These are phyloP conservation scores for Pseudotsuga menziesii DNA, from an alignment of 75 land plant species.

Conservation along the genomic window DNA sequence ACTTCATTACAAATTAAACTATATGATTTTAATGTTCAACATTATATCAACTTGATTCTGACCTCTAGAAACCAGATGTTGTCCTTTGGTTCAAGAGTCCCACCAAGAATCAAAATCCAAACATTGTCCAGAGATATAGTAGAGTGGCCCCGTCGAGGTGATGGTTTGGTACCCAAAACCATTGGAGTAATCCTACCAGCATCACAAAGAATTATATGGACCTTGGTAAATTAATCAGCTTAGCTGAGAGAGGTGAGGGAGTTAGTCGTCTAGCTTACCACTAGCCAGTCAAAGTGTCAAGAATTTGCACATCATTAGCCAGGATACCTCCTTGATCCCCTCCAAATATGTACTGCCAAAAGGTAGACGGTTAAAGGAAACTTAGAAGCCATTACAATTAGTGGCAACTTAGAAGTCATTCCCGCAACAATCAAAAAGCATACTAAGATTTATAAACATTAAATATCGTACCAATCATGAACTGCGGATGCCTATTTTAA, in stretches of 20 bases:
- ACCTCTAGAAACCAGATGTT: constrained; percentile 88
- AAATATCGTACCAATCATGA: background rate
- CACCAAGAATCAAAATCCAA: constrained; percentile 57
- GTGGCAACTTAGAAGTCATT: background rate
- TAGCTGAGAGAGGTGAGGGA: background rate
- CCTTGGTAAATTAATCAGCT: background rate
- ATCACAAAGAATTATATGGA: background rate
- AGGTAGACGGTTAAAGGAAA: background rate
- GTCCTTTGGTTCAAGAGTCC: constrained; percentile 30
- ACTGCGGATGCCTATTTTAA: background rate
- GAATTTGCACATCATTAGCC: constrained; percentile 39
- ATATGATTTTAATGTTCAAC: background rate
- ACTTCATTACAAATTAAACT: background rate
- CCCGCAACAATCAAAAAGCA: background rate
- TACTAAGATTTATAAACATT: background rate
- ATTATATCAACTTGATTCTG: constrained; percentile 2
- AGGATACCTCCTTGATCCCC: constrained; percentile 25
- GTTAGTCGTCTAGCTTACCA: constrained; percentile 31
- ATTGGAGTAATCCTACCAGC: constrained; percentile 42
- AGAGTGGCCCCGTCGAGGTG: constrained; percentile 39
- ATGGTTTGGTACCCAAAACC: constrained; percentile 60
- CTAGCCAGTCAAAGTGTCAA: constrained; percentile 42
- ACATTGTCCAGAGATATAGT: constrained; percentile 51
- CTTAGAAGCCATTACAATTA: too few species aligned
- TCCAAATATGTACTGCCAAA: constrained; percentile 56